Percentiles rank a stretch among this genome's conserved stretches.
phyloP scores from a whole-genome alignment of 805 yeast genomes.

The Starmerella sp. region DNA sequence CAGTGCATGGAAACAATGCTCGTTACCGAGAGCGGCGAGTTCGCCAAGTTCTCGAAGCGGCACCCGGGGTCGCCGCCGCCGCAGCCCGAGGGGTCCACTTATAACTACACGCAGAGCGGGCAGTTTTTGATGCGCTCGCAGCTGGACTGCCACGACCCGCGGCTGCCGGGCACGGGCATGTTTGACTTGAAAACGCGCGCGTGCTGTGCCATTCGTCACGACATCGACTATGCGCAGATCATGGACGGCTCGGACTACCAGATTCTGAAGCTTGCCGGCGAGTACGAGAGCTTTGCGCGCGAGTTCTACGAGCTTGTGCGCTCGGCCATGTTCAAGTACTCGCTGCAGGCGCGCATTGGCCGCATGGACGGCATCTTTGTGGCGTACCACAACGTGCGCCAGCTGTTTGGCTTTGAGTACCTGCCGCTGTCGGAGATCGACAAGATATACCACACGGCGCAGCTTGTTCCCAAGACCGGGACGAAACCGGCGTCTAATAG shows the following conservation, averaged over 20 bases:
- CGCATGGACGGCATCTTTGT: constrained; percentile 93
- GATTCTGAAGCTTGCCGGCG: constrained; percentile 50
- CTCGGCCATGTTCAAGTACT: constrained; percentile 70
- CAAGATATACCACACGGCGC: constrained; percentile 43
- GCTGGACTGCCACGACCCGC: constrained; percentile 64
- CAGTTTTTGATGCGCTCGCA: constrained; percentile 79
- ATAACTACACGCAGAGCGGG: constrained; percentile 63
- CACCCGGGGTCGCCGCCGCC: constrained; percentile 3
- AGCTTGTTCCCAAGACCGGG: constrained; percentile 11
- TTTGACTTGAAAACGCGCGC: constrained; percentile 92
- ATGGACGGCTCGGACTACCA: constrained; percentile 56
- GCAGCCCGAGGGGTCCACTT: constrained; percentile 28
- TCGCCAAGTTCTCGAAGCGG: constrained; percentile 32
- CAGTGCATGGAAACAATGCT: constrained; percentile 66
- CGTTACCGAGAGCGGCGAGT: constrained; percentile 47
- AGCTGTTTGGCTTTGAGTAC: constrained; percentile 84
- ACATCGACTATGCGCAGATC: constrained; percentile 49
- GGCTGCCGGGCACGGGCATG: constrained; percentile 81
- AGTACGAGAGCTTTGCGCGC: constrained; percentile 67
- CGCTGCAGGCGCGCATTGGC: constrained; percentile 87
- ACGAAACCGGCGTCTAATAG: neutral
- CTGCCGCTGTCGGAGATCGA: constrained; percentile 67
- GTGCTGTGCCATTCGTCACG: constrained; percentile 73
- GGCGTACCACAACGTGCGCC: constrained; percentile 75
- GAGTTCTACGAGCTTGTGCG: constrained; percentile 67